Evolutionary conservation across 352 stramenopile species (phyloP).

Genomic region (Globisporangium cederbergense): DNA sequence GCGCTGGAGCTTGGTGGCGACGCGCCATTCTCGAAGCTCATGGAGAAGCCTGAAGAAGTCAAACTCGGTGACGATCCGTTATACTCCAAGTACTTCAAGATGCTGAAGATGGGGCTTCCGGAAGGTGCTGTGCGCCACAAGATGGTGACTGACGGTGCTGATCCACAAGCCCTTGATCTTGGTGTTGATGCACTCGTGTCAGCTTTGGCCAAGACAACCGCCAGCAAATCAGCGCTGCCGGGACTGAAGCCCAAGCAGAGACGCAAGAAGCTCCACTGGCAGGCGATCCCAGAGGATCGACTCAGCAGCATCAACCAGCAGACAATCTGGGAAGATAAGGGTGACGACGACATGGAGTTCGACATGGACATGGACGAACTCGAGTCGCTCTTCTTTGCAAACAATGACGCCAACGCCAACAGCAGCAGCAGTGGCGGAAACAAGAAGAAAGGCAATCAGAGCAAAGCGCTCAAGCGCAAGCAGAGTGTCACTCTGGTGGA

Average conservation of each 20-base stretch:
- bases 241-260: slow-evolving; percentile 26
- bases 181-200: slow-evolving; percentile 56
- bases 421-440: slow-evolving; percentile 11
- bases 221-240: slow-evolving; percentile 10
- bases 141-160: slow-evolving; percentile 46
- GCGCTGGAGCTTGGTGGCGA: slow-evolving; percentile 59
- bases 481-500: slow-evolving; percentile 92
- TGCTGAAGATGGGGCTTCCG: slow-evolving; percentile 91
- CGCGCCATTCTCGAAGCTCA: slow-evolving; percentile 36
- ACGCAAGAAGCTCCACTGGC: slow-evolving; percentile 90
- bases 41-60: slow-evolving; percentile 13
- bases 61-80: slow-evolving; percentile 56
- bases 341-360: slow-evolving; percentile 60
- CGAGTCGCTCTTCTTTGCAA: slow-evolving; percentile 82
- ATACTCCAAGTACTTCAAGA: slow-evolving; percentile 91
- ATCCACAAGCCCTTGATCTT: slow-evolving; percentile 62
- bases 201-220: slow-evolving; percentile 18
- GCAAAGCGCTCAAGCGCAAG: slow-evolving; percentile 60
- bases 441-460: slow-evolving; percentile 47
- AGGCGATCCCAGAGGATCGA: slow-evolving; percentile 80
- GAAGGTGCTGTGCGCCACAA: slow-evolving; percentile 83
- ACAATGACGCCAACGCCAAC: slow-evolving; percentile 31
- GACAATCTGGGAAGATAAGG: slow-evolving; percentile 83
- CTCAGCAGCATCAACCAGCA: slow-evolving; percentile 65
- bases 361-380: slow-evolving; percentile 89